Conservation (phyloP, 2,329 filamentous ascomycete species). For the Ceratocystis eucalypticola region DNA sequence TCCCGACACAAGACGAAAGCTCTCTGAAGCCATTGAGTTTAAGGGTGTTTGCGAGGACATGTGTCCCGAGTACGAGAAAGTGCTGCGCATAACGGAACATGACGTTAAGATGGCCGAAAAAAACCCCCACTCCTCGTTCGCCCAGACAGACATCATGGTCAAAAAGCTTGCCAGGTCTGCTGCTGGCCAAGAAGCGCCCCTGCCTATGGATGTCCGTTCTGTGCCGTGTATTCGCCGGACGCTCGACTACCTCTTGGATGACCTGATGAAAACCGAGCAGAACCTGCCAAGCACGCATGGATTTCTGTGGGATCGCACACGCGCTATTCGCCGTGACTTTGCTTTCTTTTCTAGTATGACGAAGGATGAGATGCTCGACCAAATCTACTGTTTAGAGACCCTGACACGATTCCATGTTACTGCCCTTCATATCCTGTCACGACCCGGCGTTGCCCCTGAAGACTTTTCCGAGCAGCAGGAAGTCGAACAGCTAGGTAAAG, state of each 20-base stretch:
- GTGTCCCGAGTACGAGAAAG: conserved; percentile 55
- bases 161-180: conserved; percentile 55
- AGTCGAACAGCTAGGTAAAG: conserved; percentile 52
- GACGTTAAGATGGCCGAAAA: conserved; percentile 46
- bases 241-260: conserved; percentile 49
- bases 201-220: conserved; percentile 55
- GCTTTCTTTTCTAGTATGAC: conserved; percentile 51
- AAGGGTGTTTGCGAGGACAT: conserved; percentile 56
- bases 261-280: conserved; percentile 41
- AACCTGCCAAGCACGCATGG: conserved; percentile 44
- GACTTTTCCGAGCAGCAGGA: conserved; percentile 56
- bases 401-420: conserved; percentile 55
- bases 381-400: conserved; percentile 51
- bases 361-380: conserved; percentile 41
- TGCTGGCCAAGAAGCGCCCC: conserved; percentile 51
- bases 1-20: conserved; percentile 46
- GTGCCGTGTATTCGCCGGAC: conserved; percentile 44
- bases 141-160: conserved; percentile 44
- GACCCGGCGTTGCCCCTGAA: conserved; percentile 40
- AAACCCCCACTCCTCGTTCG: conserved; percentile 31
- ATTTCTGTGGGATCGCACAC: conserved; percentile 55
- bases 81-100: conserved; percentile 47
- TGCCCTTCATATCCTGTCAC: conserved; percentile 48
- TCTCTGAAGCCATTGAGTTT: conserved; percentile 52
- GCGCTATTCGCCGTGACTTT: conserved; percentile 54